These are phyloP conservation scores for Verbena officinalis DNA, from an alignment of 257 asterid genomes.

Conservation along the genomic window DNA sequence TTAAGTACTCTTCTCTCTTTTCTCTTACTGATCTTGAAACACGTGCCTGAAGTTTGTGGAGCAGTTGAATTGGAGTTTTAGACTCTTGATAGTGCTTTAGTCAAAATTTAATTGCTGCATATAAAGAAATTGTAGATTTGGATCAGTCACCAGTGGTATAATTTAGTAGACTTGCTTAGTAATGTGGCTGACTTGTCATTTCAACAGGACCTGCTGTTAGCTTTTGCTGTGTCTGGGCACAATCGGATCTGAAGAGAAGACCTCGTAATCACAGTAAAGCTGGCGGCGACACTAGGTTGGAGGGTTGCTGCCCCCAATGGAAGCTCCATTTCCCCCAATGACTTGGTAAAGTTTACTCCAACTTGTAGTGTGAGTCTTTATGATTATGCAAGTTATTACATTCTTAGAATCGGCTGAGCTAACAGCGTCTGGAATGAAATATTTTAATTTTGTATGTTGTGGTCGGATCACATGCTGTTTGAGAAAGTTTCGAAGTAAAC, in stretches of 20 bases:
- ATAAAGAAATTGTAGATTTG: not conserved
- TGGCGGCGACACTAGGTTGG: slow-evolving; percentile 89
- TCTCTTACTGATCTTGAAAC: slow-evolving; percentile 19
- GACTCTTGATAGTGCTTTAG: slow-evolving; percentile 19
- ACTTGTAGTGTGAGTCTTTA: not conserved
- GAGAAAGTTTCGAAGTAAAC: slow-evolving; percentile 16
- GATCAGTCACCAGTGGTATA: not conserved
- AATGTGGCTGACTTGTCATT: slow-evolving; percentile 40
- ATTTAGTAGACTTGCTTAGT: slow-evolving; percentile 29
- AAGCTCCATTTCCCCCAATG: slow-evolving; percentile 61
- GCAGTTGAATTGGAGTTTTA: slow-evolving; percentile 1
- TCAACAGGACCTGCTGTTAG: slow-evolving; percentile 48
- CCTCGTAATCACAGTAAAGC: slow-evolving; percentile 48
- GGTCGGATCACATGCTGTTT: slow-evolving; percentile 20
- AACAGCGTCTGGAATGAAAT: slow-evolving; percentile 12
- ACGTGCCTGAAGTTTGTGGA: not conserved
- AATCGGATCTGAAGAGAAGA: slow-evolving; percentile 62
- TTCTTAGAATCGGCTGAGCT: slow-evolving; percentile 23
- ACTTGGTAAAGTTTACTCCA: slow-evolving; percentile 52
- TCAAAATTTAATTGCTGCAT: slow-evolving; percentile 30
- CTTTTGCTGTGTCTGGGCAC: slow-evolving; percentile 37
- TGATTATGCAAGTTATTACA: not conserved
- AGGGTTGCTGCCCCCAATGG: slow-evolving; percentile 76
- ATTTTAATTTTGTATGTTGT: not conserved
- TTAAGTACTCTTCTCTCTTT: not conserved